Conservation (phyloP, 2,329 filamentous ascomycete genomes). For the Beauveria sp. region DNA sequence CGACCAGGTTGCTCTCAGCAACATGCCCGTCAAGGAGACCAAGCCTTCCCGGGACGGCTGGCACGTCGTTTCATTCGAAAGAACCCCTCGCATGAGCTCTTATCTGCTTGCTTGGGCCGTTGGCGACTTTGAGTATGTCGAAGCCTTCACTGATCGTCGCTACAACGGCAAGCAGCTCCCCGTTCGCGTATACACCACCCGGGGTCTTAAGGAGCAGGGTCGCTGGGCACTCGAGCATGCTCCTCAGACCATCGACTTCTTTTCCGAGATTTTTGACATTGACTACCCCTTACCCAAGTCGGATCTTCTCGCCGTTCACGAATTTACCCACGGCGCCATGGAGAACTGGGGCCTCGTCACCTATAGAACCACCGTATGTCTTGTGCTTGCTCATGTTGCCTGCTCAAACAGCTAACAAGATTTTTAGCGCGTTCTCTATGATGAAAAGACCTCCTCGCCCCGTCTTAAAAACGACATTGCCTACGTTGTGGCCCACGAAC, state of each 20-base stretch:
- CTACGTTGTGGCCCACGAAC: conserved; percentile 95
- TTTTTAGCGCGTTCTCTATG: conserved; percentile 73
- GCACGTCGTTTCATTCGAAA: conserved; percentile 71
- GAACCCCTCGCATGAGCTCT: conserved; percentile 84
- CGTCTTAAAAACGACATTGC: conserved; percentile 89
- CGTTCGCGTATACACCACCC: conserved; percentile 91
- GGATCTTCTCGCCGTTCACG: conserved; percentile 83
- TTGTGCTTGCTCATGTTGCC: too few species aligned
- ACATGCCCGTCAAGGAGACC: conserved; percentile 81
- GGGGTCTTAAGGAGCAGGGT: conserved; percentile 88
- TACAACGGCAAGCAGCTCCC: conserved; percentile 89
- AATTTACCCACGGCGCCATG: conserved; percentile 84
- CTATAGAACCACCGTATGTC: conserved; percentile 66
- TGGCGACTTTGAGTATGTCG: conserved; percentile 94
- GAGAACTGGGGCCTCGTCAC: conserved; percentile 97
- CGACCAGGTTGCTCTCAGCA: conserved; percentile 82
- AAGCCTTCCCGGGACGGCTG: conserved; percentile 53
- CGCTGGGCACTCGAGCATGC: conserved; percentile 84
- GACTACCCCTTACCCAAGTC: conserved; percentile 92
- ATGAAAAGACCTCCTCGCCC: conserved; percentile 83
- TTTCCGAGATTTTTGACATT: conserved; percentile 88
- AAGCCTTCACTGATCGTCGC: conserved; percentile 79
- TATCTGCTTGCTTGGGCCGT: conserved; percentile 90
- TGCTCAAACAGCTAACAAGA: background rate
- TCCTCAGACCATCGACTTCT: conserved; percentile 90